phyloP scores from a whole-genome alignment of 2,329 filamentous ascomycete genomes.

The Aureobasidium sp. region DNA sequence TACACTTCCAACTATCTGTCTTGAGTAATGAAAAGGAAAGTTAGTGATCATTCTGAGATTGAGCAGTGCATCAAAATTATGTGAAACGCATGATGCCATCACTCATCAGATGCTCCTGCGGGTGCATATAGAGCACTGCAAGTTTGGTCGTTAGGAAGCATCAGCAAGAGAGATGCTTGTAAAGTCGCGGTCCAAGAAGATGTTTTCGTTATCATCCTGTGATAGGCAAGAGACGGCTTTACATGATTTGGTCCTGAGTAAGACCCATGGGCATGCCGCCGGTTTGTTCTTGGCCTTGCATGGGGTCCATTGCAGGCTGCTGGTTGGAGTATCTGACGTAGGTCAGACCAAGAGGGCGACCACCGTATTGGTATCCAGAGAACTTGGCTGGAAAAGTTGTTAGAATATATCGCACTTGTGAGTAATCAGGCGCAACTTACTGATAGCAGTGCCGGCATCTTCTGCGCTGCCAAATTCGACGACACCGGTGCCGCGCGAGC shows the following conservation, averaged over 20 bases:
- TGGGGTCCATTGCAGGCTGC: conserved; percentile 48
- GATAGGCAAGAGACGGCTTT: conserved; percentile 10
- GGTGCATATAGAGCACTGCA: conserved; percentile 2
- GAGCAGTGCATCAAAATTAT: conserved; percentile 2
- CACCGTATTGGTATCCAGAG: conserved; percentile 94
- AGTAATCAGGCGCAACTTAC: conserved; percentile 32
- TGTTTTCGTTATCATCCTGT: background rate
- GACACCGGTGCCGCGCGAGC: conserved; percentile 92
- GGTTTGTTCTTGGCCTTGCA: conserved; percentile 70
- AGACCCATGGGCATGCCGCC: conserved; percentile 45
- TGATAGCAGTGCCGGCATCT: conserved; percentile 84
- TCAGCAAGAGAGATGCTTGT: background rate
- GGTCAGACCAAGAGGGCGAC: conserved; percentile 82
- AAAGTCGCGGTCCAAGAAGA: background rate
- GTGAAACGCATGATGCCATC: conserved; percentile 15
- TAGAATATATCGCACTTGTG: background rate
- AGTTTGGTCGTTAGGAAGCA: background rate
- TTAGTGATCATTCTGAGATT: conserved; percentile 1
- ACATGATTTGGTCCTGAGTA: conserved; percentile 99
- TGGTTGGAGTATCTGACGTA: conserved; percentile 87
- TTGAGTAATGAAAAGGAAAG: background rate
- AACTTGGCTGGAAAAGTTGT: conserved; percentile 61
- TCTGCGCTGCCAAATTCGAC: conserved; percentile 79
- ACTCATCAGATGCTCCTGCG: background rate
- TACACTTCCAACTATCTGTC: background rate